phyloP scores from a whole-genome alignment of 768 basidiomycete species.

The Pleurotus giganteus region DNA sequence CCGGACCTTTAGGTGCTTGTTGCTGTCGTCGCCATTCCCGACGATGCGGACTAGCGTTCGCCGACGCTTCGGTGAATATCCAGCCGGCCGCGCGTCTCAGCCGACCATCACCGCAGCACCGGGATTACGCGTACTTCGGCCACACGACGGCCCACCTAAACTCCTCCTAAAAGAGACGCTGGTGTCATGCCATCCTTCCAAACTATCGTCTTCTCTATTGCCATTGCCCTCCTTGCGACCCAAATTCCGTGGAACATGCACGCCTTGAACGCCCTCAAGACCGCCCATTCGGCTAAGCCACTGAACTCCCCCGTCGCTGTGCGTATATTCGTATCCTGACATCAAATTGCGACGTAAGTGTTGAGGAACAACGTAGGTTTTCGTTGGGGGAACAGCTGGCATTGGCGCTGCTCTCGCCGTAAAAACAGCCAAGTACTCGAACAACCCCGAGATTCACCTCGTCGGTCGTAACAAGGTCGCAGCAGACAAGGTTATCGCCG shows the following conservation, averaged over 20 bases:
- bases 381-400: constrained; percentile 46
- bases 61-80: too few species aligned
- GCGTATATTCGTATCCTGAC: not conserved
- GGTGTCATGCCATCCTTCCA: constrained; percentile 8
- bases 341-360: not conserved
- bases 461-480: constrained; percentile 49
- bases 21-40: too few species aligned
- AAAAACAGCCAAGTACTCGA: constrained; percentile 42
- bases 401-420: constrained; percentile 48
- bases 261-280: constrained; percentile 2
- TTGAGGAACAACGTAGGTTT: constrained; percentile 19
- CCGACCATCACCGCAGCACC: too few species aligned
- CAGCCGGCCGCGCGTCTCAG: too few species aligned
- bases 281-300: constrained; percentile 1
- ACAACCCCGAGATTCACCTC: constrained; percentile 50
- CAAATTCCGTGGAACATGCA: constrained; percentile 6
- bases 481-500: constrained; percentile 43
- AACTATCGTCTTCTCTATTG: not conserved
- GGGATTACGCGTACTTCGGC: too few species aligned
- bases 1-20: too few species aligned
- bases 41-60: too few species aligned
- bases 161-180: too few species aligned
- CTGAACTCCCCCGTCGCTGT: constrained; percentile 5
- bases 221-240: not conserved
- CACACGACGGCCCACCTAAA: too few species aligned